A percentile compares a stretch with the other conserved stretches of the same genome.
phyloP scores from a whole-genome alignment of 148 eudicot species.

The Rhododendron henanense region DNA sequence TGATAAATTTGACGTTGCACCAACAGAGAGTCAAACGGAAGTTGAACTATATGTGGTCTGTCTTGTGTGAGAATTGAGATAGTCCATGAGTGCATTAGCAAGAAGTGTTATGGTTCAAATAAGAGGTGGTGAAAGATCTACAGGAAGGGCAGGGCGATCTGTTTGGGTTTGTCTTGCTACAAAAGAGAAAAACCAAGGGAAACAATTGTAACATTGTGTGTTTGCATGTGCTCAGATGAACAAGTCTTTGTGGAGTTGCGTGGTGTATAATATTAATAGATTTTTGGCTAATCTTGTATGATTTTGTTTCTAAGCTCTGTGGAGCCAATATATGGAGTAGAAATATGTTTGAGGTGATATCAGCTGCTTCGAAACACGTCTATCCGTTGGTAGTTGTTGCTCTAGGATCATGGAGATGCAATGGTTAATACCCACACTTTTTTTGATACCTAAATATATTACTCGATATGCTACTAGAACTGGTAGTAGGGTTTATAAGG shows the following conservation, averaged over 20 bases:
- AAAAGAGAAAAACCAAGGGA: neutral
- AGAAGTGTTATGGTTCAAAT: neutral
- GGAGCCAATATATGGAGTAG: neutral
- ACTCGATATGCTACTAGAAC: neutral
- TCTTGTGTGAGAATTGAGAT: neutral
- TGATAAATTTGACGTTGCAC: neutral
- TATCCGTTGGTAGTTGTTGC: neutral
- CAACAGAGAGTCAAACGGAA: neutral
- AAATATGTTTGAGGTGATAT: neutral
- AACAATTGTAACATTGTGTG: neutral
- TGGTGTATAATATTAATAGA: no score
- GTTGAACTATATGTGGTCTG: neutral
- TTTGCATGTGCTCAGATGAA: neutral
- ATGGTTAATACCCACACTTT: neutral
- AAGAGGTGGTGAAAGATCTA: neutral
- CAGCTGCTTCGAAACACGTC: neutral
- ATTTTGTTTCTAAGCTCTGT: neutral
- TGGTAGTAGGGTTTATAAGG: neutral
- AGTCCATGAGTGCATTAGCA: neutral
- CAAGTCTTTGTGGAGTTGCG: neutral
- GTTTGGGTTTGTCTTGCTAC: neutral
- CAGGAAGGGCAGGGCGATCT: neutral
- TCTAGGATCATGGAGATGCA: neutral
- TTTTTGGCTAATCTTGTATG: neutral
- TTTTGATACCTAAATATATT: neutral